These are phyloP conservation scores for Przewalskia tangutica DNA, from an alignment of 257 asterid genomes.

Conservation along the genomic window DNA sequence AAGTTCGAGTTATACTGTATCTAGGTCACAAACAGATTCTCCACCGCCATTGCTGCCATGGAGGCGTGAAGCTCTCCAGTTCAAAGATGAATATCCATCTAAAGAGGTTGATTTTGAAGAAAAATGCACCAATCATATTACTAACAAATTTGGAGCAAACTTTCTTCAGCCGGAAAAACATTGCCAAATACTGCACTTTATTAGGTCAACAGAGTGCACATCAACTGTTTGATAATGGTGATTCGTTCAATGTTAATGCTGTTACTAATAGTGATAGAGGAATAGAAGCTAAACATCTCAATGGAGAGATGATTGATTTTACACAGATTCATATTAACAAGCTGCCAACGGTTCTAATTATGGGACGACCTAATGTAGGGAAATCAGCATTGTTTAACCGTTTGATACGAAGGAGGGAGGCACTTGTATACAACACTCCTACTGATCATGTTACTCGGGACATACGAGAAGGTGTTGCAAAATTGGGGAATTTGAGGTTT, in stretches of 20 bases:
- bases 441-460: conserved; percentile 94
- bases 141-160: no score
- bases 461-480: conserved; percentile 89
- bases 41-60: no score
- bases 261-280: conserved; percentile 9
- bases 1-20: no score
- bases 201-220: conserved; percentile 16
- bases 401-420: conserved; percentile 94
- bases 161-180: background rate
- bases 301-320: conserved; percentile 53
- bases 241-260: conserved; percentile 19
- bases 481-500: conserved; percentile 80
- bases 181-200: conserved; percentile 27
- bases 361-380: conserved; percentile 97
- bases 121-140: no score
- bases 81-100: no score
- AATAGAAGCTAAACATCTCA: conserved; percentile 20
- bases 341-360: conserved; percentile 71
- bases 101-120: no score
- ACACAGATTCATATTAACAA: conserved; percentile 55
- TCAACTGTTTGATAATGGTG: no score
- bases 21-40: no score
- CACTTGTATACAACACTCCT: conserved; percentile 94
- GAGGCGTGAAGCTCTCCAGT: no score
- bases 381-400: conserved; percentile 92